Evolutionary conservation across 768 basidiomycete species (phyloP), one percentile per base, ranked within the genome.

Genomic region (Suillus lakei): DNA sequence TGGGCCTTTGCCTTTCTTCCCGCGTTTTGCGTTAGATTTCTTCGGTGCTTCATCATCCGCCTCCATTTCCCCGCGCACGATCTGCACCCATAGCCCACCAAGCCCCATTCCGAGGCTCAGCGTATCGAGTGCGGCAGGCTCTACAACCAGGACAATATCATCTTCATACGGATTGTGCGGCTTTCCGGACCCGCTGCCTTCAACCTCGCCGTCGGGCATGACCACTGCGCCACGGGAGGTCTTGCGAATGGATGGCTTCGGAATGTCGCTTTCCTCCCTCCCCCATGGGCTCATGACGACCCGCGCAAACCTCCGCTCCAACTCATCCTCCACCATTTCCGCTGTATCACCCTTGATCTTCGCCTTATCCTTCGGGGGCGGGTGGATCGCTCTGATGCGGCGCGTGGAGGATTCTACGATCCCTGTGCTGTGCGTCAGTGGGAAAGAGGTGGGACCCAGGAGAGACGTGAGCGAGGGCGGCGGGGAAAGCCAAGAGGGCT

Each of bases 61-160:
- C 2, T 62, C 68, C 54, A 66, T 59, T 13, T 73, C 63, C 56
- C 69, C 72, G 36, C 86, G 82, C 34, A 77, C 86, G 15, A 92
- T 80, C 76, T 93, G 90, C 26, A 92, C 85, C 85, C 87, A 93
- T 54, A 87, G 85, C 23, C 85, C 90, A 4, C 83, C 84, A 16
- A 92, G 68, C 0, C 88, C 88, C 6, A 81, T 76, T 5, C 67
- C 73, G 0, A 72, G 70, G 3, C 72, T 69, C 43, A 91, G 69
- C 43, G 76, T 74, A 1, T 83, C 78, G 9, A 84, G 72, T 0
- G 81, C 69, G 8, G 76, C 75, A 7, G 84, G 82, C 44, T 84
- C 80, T 15, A 91, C 77, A 26, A 91, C 80, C 12, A 91, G 78
- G 18, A 80, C 83, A 71, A 93, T 89, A 41, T 80, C 82, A 65